These are phyloP conservation scores for Sedum album DNA, from an alignment of 164 flowering plant genomes.

Conservation along the genomic window DNA sequence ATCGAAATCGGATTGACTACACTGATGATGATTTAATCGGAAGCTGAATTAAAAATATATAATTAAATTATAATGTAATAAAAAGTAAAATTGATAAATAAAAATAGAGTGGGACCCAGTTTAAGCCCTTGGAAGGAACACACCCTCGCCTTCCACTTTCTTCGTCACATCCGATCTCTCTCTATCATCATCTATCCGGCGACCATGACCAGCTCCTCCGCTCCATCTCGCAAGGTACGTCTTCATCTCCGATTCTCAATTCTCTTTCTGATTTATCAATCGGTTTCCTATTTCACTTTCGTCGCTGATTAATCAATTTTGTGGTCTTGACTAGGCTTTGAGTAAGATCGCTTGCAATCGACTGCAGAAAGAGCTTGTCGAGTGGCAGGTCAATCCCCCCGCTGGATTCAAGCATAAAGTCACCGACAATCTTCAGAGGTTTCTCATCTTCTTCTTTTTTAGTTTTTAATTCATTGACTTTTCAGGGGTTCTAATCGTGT, in stretches of 20 bases:
- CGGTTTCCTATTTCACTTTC: not conserved
- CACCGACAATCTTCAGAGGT: constrained; percentile 92
- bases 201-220: constrained; percentile 32
- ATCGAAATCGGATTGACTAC: too few species aligned
- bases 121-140: too few species aligned
- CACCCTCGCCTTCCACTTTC: not conserved
- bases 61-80: too few species aligned
- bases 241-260: not conserved
- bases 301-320: not conserved
- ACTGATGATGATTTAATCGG: too few species aligned
- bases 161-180: constrained; percentile 9
- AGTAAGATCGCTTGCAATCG: constrained; percentile 87
- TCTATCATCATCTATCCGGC: constrained; percentile 12
- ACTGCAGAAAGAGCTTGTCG: constrained; percentile 78
- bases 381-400: constrained; percentile 90
- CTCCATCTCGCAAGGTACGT: constrained; percentile 32
- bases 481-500: too few species aligned
- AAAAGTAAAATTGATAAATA: too few species aligned
- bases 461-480: too few species aligned
- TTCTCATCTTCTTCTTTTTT: not conserved
- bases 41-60: too few species aligned
- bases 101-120: too few species aligned
- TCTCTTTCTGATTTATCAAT: not conserved
- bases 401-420: constrained; percentile 76
- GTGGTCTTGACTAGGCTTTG: constrained; percentile 26